Evolutionary conservation across 2,329 filamentous ascomycete species (phyloP).

Genomic region (Orbilia brochopaga): DNA sequence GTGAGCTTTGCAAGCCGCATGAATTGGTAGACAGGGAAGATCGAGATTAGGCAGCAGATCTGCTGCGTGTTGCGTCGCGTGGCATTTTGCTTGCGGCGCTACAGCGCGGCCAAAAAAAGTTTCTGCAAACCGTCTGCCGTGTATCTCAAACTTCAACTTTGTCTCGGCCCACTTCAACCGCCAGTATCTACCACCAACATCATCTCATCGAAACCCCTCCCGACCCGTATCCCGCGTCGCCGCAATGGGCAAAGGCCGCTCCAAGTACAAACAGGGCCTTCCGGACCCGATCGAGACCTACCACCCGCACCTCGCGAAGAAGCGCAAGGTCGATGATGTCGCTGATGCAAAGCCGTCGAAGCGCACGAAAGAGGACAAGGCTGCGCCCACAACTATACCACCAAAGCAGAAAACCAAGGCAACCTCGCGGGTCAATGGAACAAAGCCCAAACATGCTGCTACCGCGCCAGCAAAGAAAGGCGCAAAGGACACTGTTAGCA

Average conservation of each 20-base stretch:
- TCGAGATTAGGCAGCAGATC: neutral
- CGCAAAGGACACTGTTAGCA: constrained; percentile 52
- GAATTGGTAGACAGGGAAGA: too few species aligned
- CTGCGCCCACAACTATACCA: constrained; percentile 7
- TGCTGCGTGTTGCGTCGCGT: constrained; percentile 27
- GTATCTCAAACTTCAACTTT: constrained; percentile 4
- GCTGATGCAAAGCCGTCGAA: constrained; percentile 56
- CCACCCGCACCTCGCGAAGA: constrained; percentile 70
- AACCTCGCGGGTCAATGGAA: constrained; percentile 23
- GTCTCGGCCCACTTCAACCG: neutral
- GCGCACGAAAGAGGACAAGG: constrained; percentile 57
- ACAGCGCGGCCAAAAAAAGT: neutral
- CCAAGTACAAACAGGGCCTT: constrained; percentile 93
- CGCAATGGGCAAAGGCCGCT: constrained; percentile 84
- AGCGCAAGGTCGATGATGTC: constrained; percentile 73
- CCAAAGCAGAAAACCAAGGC: constrained; percentile 48
- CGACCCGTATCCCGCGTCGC: constrained; percentile 47
- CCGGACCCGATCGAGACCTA: constrained; percentile 81
- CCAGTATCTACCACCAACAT: constrained; percentile 10
- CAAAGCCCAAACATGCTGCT: constrained; percentile 20
- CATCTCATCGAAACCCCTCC: constrained; percentile 13
- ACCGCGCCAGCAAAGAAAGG: constrained; percentile 54
- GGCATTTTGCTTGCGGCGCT: constrained; percentile 18
- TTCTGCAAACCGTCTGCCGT: neutral
- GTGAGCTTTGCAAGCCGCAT: too few species aligned